These are phyloP conservation scores for Saccharum hybrid DNA, from an alignment of 202 grass and related monocot species.

Conservation along the genomic window DNA sequence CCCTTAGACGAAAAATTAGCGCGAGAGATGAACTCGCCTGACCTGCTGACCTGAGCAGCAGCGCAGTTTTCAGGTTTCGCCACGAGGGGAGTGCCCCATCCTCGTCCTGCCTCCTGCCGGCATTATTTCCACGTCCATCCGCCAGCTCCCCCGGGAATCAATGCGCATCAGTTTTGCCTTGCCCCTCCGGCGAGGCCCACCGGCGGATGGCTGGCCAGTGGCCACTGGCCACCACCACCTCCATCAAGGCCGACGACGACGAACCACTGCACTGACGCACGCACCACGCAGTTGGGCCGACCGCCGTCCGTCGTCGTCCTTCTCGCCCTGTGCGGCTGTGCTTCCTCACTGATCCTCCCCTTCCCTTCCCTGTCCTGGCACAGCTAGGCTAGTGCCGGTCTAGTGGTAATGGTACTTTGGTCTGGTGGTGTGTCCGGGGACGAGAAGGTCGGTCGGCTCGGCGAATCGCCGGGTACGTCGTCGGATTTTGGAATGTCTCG, in stretches of 20 bases:
- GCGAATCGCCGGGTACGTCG: background rate
- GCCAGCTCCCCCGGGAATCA: background rate
- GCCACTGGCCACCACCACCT: background rate
- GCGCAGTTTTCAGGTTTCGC: background rate
- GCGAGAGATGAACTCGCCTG: too few relatives aligned
- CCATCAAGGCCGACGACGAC: background rate
- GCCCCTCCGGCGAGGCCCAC: constrained; percentile 20
- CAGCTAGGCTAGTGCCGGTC: background rate
- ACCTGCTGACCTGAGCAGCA: too few relatives aligned
- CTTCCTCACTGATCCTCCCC: background rate
- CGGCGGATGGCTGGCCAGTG: background rate
- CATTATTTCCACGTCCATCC: constrained; percentile 8
- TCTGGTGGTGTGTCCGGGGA: background rate
- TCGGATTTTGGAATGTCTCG: background rate
- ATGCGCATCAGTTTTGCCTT: background rate
- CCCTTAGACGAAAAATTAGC: too few relatives aligned
- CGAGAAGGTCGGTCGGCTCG: background rate
- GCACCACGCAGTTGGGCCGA: background rate
- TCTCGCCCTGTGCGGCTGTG: background rate
- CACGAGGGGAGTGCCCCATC: background rate
- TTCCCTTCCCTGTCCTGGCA: background rate
- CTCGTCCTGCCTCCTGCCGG: background rate
- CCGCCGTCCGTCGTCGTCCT: background rate
- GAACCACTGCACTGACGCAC: background rate
- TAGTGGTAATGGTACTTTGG: background rate